Base-by-base conservation (phyloP, 78 protist species). In the Polysphondylium violaceum region DNA sequence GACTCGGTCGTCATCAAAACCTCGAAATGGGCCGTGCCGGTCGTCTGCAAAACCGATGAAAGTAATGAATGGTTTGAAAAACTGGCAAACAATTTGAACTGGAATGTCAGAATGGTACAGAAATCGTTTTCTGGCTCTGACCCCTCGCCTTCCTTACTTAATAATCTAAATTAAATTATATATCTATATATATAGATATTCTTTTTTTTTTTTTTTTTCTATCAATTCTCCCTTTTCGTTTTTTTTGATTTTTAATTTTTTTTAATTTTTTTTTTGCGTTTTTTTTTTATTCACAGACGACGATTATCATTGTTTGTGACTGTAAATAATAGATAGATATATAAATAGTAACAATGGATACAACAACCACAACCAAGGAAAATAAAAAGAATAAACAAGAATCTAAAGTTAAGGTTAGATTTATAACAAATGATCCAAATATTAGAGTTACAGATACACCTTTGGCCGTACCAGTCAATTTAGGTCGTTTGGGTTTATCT, bases 401-500 rank as follows among this genome's bases (percentile, higher is more conserved):
- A 55, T 38, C 61, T 3, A 74, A 86, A 69, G 74, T 87, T 29
- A 59, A 29, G 29, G 93, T 92, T 67, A 51, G 68, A 40, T 85
- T 94, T 69, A 38, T 76, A 11, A 89, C 96, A 1, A 33, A 88
- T 51, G 88, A 87, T n/a, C 43, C 74, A 50, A 61, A 74, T 25
- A 59, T 59, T 27, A 43, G 68, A 36, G 96, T 94, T 11, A 74
- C 88, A 59, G 93, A 92, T 65, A 41, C 53, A 79, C 93, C 94
- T 31, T 12, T 94, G 69, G 93, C 76, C 2, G 86, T 94, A n/a
- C 94, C 96, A 40, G 71, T 78, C 16, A 58, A 88, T 19, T 59
- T 94, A 25, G 85, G 94, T 29, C 92, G 96, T 74, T 60, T 71
- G 11, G 96, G 96, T 23, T 87, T 94, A 19, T 83, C 93, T 50